Evolutionary conservation across 2,329 filamentous ascomycete species (phyloP), one percentile per base, ranked within the genome.

Genomic region (Didymellaceae sp.): DNA sequence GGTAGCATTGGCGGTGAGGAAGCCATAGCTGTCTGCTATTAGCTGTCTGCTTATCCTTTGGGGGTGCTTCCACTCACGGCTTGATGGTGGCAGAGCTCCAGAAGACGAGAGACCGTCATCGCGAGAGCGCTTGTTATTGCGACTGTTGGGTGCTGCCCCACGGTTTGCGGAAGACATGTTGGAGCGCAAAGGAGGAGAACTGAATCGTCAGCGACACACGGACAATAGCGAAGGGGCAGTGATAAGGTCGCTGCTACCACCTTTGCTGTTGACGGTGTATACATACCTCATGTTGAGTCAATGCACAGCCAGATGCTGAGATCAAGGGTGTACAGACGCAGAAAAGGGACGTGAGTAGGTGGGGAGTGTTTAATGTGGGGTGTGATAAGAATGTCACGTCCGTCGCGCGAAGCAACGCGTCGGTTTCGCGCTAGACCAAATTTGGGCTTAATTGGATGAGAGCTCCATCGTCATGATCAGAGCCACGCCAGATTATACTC

Each of bases 131-230:
- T 89, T 89, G 57, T 88, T 89, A 54, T 84, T 80, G 55, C 80
- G 75, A 58, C 76, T 81, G 57, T 77, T 64, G 44, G 75, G 76
- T 14, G 75, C 74, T 48, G 82, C 72, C 44, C 90, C 90, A 62
- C 90, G 86, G 75, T 96, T 96, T 65, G 87, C 91, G 59, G 91
- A 92, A 54, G 87, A 86, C 80, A 89, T 88, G 76, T 86, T 91
- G 63, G 86, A 82, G 74, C 88, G 86, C 54, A 95, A 82, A 71
- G 92, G 91, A 71, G 92, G 91, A 73, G 91, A 95, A 80, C 90
- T 95, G 69, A 22, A 14, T 37, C 39, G 62, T 67, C 51, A 67
- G 60, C 26, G 31, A 34, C 52, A 56, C 40, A 52, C 37, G 42
- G 46, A 52, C 37, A 50, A 52, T 53, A 52, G 56, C n/a, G 39